These are phyloP conservation scores for Cornus kousa DNA, from an alignment of 148 eudicot species.

Conservation along the genomic window DNA sequence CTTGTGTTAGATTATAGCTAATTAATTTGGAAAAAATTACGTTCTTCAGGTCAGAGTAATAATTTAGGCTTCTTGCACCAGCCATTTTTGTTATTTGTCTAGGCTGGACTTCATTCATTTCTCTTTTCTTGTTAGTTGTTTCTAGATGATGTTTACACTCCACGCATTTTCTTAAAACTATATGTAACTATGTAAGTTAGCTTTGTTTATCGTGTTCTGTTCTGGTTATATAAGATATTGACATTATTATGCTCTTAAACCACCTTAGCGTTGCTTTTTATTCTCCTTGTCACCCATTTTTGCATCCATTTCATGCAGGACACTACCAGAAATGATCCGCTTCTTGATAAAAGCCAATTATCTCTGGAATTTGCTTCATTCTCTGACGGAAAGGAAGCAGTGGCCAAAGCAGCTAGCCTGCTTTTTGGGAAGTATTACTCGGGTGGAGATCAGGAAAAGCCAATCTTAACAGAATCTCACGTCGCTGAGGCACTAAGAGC, in stretches of 20 bases:
- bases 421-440: slow-evolving; percentile 51
- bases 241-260: background rate
- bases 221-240: background rate
- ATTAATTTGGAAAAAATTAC: no score
- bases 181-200: background rate
- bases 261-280: background rate
- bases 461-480: slow-evolving; percentile 58
- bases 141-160: background rate
- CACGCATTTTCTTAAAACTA: background rate
- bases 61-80: background rate
- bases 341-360: slow-evolving; percentile 29
- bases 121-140: background rate
- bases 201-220: background rate
- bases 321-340: slow-evolving; percentile 23
- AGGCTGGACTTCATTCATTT: background rate
- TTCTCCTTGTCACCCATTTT: background rate
- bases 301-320: slow-evolving; percentile 39
- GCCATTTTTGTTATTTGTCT: background rate
- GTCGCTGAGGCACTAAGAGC: slow-evolving; percentile 60
- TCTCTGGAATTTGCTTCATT: slow-evolving; percentile 63
- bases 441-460: slow-evolving; percentile 41
- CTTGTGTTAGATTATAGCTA: background rate
- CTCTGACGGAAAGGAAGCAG: slow-evolving; percentile 75
- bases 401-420: slow-evolving; percentile 75
- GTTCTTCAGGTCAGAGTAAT: background rate